A percentile compares a stretch with the other conserved stretches of the same genome.
Conservation (phyloP, 352 stramenopile species). For the Phytophthora sp. region DNA sequence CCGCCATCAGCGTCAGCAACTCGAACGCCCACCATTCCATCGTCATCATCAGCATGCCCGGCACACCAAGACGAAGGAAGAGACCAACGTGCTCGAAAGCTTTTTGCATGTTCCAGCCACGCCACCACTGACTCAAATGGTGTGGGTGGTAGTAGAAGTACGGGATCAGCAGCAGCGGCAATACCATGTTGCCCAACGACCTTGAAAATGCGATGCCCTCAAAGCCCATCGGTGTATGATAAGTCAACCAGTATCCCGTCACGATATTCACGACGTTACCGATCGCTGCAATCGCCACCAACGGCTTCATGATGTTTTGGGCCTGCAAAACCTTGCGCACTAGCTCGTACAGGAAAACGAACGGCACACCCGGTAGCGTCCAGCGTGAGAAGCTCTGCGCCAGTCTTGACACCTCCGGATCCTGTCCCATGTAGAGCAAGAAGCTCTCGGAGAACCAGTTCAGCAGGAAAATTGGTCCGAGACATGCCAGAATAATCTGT, state of each 20-base stretch:
- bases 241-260: constrained; percentile 70
- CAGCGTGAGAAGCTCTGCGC: constrained; percentile 71
- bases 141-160: constrained; percentile 57
- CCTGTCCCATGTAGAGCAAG: constrained; percentile 52
- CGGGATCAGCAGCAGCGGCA: constrained; percentile 52
- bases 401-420: constrained; percentile 52
- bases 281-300: constrained; percentile 67
- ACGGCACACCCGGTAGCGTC: constrained; percentile 62
- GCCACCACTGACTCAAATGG: constrained; percentile 49
- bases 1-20: constrained; percentile 57
- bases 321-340: constrained; percentile 82
- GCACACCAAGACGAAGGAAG: constrained; percentile 57
- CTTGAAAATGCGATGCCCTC: constrained; percentile 72
- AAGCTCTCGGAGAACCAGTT: constrained; percentile 67
- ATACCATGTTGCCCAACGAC: constrained; percentile 51
- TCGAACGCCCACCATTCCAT: constrained; percentile 80
- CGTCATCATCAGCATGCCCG: constrained; percentile 61
- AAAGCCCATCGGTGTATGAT: constrained; percentile 75
- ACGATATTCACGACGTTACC: constrained; percentile 73
- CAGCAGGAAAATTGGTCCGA: constrained; percentile 55
- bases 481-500: constrained; percentile 51
- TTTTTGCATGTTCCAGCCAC: constrained; percentile 46
- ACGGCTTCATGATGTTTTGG: constrained; percentile 77
- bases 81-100: constrained; percentile 38
- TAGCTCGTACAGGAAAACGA: constrained; percentile 84